Conservation (phyloP, 2,329 filamentous ascomycete genomes). For the Ophiostoma fasciatum region DNA sequence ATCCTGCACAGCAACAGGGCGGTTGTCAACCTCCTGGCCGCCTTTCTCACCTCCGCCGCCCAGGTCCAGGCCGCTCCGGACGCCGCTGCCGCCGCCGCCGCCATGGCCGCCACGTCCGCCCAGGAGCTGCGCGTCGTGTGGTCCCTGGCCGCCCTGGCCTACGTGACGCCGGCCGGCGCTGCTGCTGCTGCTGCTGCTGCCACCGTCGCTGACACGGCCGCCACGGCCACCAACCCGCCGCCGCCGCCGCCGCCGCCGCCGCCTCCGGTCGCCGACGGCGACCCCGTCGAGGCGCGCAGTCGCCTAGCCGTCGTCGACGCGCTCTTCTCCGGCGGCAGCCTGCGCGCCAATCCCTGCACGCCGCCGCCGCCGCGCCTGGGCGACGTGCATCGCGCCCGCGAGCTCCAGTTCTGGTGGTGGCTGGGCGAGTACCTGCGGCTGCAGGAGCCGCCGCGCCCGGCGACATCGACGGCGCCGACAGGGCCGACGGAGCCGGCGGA, state of each 20-base stretch:
- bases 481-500: too few species aligned
- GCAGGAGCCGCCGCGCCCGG: conserved; percentile 29
- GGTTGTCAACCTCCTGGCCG: conserved; percentile 51
- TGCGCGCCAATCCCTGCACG: conserved; percentile 42
- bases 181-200: too few species aligned
- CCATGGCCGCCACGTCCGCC: conserved; percentile 37
- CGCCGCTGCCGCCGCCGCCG: conserved; percentile 29
- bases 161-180: conserved; percentile 22
- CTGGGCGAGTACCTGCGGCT: conserved; percentile 55
- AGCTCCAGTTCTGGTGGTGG: conserved; percentile 71
- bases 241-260: conserved; percentile 25
- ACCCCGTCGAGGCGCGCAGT: conserved; percentile 48
- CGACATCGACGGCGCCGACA: too few species aligned
- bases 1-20: conserved; percentile 36
- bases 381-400: conserved; percentile 40
- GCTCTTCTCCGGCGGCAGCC: conserved; percentile 56
- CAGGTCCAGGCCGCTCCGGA: conserved; percentile 32
- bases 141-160: conserved; percentile 38
- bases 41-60: conserved; percentile 43
- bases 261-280: too few species aligned
- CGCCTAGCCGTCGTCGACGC: conserved; percentile 64
- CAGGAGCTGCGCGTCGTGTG: conserved; percentile 46
- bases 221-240: conserved; percentile 21
- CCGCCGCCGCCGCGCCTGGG: conserved; percentile 31
- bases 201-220: too few species aligned